Conservation (phyloP, 78 protist genomes). For the Chrysochromulina parva region DNA sequence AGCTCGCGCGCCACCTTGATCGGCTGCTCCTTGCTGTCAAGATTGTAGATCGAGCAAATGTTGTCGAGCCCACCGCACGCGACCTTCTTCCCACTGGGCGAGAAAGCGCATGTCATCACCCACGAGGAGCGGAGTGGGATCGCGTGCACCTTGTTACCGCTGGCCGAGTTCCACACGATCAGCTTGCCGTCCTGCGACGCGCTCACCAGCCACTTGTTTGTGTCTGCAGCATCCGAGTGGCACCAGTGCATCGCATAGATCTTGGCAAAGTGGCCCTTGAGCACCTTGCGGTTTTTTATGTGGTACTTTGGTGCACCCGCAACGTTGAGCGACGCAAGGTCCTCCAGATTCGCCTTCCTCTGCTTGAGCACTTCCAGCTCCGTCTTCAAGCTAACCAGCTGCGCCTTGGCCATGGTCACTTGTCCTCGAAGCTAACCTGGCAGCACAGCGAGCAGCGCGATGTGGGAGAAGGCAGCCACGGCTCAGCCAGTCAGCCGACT, state of each 20-base stretch:
- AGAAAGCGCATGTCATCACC: conserved; percentile 97
- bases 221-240: conserved; percentile 39
- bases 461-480: too few relatives aligned
- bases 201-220: conserved; percentile 71
- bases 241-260: conserved; percentile 95
- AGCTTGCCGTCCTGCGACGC: conserved; percentile 96
- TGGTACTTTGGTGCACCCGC: too few relatives aligned
- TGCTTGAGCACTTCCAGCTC: too few relatives aligned
- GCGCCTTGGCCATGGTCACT: too few relatives aligned
- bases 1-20: conserved; percentile 58
- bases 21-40: conserved; percentile 44
- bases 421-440: too few relatives aligned
- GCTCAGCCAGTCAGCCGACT: too few relatives aligned
- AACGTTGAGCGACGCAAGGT: too few relatives aligned
- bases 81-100: conserved; percentile 85
- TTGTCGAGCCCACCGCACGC: conserved; percentile 98
- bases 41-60: conserved; percentile 84
- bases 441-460: too few relatives aligned
- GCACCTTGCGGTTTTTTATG: background rate
- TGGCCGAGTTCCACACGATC: conserved; percentile 91
- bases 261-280: conserved; percentile 93
- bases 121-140: conserved; percentile 89
- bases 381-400: too few relatives aligned
- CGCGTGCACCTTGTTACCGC: conserved; percentile 80
- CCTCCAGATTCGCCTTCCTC: too few relatives aligned